phyloP scores from a whole-genome alignment of 1,139 yeast genomes.

The Blastobotrys serpentis region DNA sequence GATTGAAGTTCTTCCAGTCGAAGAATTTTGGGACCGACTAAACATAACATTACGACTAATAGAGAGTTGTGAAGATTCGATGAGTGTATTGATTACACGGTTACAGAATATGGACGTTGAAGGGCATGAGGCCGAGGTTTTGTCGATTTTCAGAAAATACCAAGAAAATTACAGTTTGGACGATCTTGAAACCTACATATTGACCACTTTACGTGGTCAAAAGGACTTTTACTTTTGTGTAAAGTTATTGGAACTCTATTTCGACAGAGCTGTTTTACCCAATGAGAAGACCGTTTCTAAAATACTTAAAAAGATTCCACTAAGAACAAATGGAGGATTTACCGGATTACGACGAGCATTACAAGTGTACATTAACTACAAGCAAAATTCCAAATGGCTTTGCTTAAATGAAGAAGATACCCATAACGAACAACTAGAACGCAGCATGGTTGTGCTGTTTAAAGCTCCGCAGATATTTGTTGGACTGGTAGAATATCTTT shows the following conservation, averaged over 20 bases:
- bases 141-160: background rate
- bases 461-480: conserved; percentile 1
- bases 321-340: background rate
- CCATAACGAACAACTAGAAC: background rate
- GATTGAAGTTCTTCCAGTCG: background rate
- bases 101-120: background rate
- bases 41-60: conserved; percentile 1
- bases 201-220: background rate
- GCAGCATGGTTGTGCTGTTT: conserved; percentile 9
- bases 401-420: conserved; percentile 6
- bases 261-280: background rate
- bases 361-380: conserved; percentile 11
- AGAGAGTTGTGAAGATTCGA: background rate
- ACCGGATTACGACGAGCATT: conserved; percentile 8
- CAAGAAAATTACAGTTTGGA: background rate
- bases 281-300: background rate
- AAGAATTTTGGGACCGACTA: background rate
- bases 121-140: conserved; percentile 4
- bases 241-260: conserved; percentile 8
- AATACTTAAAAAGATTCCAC: conserved; percentile 5
- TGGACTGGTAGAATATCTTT: conserved; percentile 13
- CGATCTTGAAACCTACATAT: background rate
- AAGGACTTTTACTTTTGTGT: conserved; percentile 2
- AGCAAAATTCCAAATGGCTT: background rate
- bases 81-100: background rate